Evolutionary conservation across 2,329 filamentous ascomycete genomes (phyloP).

Genomic region (Neofusicoccum kwambonambiense): DNA sequence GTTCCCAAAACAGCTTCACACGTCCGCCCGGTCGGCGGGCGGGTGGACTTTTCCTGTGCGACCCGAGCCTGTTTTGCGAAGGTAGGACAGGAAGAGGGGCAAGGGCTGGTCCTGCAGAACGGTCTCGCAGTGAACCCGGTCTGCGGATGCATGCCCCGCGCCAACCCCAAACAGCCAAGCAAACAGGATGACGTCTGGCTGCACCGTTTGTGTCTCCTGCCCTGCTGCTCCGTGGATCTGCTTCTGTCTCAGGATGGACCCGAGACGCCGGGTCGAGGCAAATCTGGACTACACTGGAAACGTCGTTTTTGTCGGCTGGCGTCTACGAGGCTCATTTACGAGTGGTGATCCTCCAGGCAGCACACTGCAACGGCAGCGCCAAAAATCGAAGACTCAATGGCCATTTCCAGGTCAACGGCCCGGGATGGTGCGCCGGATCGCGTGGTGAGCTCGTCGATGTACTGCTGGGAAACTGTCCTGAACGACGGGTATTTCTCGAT

Average conservation of each 20-base stretch:
- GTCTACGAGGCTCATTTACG: not conserved
- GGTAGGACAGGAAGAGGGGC: conserved; percentile 6
- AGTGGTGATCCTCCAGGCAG: conserved; percentile 32
- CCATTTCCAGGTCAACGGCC: conserved; percentile 59
- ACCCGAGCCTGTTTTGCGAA: not conserved
- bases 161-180: conserved; percentile 5
- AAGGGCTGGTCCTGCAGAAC: conserved; percentile 13
- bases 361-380: conserved; percentile 68
- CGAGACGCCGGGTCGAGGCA: conserved; percentile 2
- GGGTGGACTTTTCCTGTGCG: not conserved
- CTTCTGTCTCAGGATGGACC: not conserved
- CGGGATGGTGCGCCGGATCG: conserved; percentile 39
- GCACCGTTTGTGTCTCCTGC: conserved; percentile 5
- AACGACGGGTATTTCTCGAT: conserved; percentile 77
- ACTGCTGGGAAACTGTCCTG: conserved; percentile 59
- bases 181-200: not conserved
- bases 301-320: not conserved
- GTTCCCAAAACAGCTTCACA: not conserved
- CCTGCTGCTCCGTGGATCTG: not conserved
- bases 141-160: conserved; percentile 5
- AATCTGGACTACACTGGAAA: not conserved
- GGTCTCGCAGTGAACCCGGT: conserved; percentile 6
- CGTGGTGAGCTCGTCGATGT: conserved; percentile 58
- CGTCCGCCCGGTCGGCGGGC: not conserved
- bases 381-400: conserved; percentile 71